Conservation (phyloP, 495 filamentous ascomycete species). For the Sordaria brevicollis region DNA sequence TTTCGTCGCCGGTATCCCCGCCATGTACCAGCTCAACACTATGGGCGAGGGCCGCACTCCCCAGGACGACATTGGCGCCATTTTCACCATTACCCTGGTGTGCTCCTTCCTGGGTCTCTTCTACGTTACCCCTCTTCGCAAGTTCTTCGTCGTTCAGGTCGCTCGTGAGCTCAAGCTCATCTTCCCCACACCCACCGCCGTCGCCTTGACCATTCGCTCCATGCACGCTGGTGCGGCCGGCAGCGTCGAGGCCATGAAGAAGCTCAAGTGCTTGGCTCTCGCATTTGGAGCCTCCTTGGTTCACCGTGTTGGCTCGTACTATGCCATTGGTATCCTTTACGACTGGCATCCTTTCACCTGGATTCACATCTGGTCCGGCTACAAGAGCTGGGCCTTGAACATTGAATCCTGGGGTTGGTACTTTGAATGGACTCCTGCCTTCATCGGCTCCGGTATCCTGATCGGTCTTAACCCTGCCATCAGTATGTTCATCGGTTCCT, state of each 20-base stretch:
- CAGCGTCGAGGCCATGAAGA: slow-evolving; percentile 44
- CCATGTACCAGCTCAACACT: slow-evolving; percentile 49
- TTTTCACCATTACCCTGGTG: slow-evolving; percentile 52
- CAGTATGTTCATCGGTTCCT: slow-evolving; percentile 48
- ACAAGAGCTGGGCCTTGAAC: slow-evolving; percentile 43
- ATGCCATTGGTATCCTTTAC: slow-evolving; percentile 53
- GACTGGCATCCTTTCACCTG: slow-evolving; percentile 59
- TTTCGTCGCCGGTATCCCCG: slow-evolving; percentile 54
- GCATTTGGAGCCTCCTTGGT: slow-evolving; percentile 40
- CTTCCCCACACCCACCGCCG: slow-evolving; percentile 55
- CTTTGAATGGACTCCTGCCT: slow-evolving; percentile 54
- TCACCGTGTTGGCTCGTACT: slow-evolving; percentile 50
- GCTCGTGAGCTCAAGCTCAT: slow-evolving; percentile 51
- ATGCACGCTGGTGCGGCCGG: slow-evolving; percentile 50
- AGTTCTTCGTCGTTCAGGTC: slow-evolving; percentile 60
- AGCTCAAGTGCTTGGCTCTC: slow-evolving; percentile 44
- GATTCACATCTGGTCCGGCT: slow-evolving; percentile 52
- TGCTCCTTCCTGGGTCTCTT: slow-evolving; percentile 59
- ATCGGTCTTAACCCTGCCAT: slow-evolving; percentile 56
- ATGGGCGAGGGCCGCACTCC: slow-evolving; percentile 35
- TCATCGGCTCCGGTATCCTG: slow-evolving; percentile 56
- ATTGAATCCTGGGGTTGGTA: slow-evolving; percentile 60
- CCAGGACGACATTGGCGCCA: slow-evolving; percentile 43
- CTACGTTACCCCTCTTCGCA: slow-evolving; percentile 55
- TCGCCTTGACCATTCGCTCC: slow-evolving; percentile 52